Conservation (phyloP, 2,329 filamentous ascomycete genomes). For the Penicillium crustosum region DNA sequence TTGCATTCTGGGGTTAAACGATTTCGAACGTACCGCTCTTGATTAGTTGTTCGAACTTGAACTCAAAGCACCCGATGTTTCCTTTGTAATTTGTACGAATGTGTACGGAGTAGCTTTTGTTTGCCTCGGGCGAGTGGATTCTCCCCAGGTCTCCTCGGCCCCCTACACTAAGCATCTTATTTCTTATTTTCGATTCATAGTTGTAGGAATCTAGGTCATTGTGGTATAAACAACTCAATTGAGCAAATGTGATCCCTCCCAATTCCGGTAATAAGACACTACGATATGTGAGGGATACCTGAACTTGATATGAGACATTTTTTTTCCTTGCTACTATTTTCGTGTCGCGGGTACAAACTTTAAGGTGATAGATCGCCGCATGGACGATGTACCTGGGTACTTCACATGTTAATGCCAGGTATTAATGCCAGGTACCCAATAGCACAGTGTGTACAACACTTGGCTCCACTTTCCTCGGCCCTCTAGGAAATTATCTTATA, state of each 20-base stretch:
- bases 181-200: background rate
- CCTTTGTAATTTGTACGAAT: no score
- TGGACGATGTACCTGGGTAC: conserved; percentile 21
- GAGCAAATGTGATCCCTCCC: background rate
- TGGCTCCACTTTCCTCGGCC: conserved; percentile 16
- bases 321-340: conserved; percentile 6
- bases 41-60: background rate
- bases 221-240: background rate
- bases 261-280: background rate
- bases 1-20: background rate
- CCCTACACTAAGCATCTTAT: background rate
- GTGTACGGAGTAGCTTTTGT: background rate
- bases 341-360: conserved; percentile 24
- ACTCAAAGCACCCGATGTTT: background rate
- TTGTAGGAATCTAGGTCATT: background rate
- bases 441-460: background rate
- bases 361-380: conserved; percentile 20
- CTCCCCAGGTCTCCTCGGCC: background rate
- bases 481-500: background rate
- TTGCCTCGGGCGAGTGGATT: conserved; percentile 1
- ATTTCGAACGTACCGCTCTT: background rate
- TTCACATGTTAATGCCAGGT: conserved; percentile 11
- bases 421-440: conserved; percentile 14
- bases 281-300: conserved; percentile 2
- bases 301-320: conserved; percentile 25